These are phyloP conservation scores for Blastobotrys persicus DNA, from an alignment of 1,139 yeast species.

Conservation along the genomic window DNA sequence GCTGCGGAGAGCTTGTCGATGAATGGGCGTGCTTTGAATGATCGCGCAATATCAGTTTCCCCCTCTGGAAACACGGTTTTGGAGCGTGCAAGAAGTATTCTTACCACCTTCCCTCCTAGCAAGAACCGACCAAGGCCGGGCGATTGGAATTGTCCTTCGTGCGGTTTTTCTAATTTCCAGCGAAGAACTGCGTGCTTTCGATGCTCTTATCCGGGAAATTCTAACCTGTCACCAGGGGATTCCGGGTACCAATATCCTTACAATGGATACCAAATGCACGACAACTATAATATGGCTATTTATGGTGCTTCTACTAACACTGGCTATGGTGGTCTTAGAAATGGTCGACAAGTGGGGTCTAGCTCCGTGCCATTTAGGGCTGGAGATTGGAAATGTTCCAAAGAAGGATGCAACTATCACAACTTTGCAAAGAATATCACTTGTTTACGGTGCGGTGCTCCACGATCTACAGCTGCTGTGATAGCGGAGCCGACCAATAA, in stretches of 20 bases:
- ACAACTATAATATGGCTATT: background rate
- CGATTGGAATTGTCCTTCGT: slow-evolving; percentile 95
- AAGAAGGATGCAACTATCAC: slow-evolving; percentile 79
- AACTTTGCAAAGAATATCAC: slow-evolving; percentile 89
- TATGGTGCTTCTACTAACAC: slow-evolving; percentile 3
- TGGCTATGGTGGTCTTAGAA: slow-evolving; percentile 9
- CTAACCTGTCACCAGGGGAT: background rate
- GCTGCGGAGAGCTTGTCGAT: slow-evolving; percentile 72
- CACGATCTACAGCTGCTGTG: slow-evolving; percentile 53
- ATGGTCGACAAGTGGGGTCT: background rate
- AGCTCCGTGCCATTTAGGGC: slow-evolving; percentile 83
- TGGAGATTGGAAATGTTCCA: slow-evolving; percentile 92
- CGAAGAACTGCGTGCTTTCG: slow-evolving; percentile 92
- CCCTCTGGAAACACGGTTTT: slow-evolving; percentile 78
- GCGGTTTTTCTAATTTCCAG: slow-evolving; percentile 94
- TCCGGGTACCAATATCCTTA: slow-evolving; percentile 47
- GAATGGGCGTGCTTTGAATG: slow-evolving; percentile 78
- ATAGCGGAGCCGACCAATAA: slow-evolving; percentile 12
- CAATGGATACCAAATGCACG: background rate
- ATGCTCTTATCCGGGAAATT: slow-evolving; percentile 72
- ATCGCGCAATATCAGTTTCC: slow-evolving; percentile 75
- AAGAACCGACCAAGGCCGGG: slow-evolving; percentile 95
- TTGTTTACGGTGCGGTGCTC: slow-evolving; percentile 84
- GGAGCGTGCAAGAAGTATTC: slow-evolving; percentile 75
- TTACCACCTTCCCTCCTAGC: slow-evolving; percentile 82